Evolutionary conservation across 306 rosid genomes (phyloP), one percentile per base, ranked within the genome.

Genomic region (Mimosa bimucronata): DNA sequence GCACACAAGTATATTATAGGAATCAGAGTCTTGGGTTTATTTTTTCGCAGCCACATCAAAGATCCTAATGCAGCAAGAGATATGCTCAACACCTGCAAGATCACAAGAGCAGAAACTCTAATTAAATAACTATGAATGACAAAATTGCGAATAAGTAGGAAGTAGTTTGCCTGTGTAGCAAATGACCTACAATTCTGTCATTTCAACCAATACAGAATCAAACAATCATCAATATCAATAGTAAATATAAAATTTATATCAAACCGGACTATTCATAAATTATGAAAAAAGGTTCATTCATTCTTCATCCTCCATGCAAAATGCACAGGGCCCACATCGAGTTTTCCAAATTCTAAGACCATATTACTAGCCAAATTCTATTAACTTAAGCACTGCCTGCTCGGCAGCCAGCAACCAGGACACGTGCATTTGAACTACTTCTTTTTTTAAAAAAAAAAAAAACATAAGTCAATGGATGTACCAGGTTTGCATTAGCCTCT

Each of bases 401-500:
- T 42, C 53, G 65, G 73, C 78, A 77, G 74, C 66, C 77, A 41
- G 64, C 69, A 74, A 69, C 66, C 71, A 78, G 38, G 37, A 82
- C 21, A 75, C 15, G 14, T 68, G 77, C 46, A 58, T 41, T 64
- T 19, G 55, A 72, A 77, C 41, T 15, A 53, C 11, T 53, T 6
- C 19, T 21, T 21, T n/a, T 1, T 13, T 48, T 23, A 45, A 68
- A 55, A 34, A 50, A 28, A 31, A 5, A 1, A 34, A 10, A 13
- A 68, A 45, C 73, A 81, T 23, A 57, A 44, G 82, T 71, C 68
- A 23, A 68, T 40, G 77, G 21, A 80, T 61, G 23, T 85, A 96
- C 99, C 97, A 96, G 89, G 85, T 96, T 96, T 52, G 99, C 98
- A 86, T 96, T 96, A 57, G 99, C 97, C 86, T 96, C 97, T 44